Conservation (phyloP, 1,284 basidiomycete genomes). For the Malassezia vespertilionis region DNA sequence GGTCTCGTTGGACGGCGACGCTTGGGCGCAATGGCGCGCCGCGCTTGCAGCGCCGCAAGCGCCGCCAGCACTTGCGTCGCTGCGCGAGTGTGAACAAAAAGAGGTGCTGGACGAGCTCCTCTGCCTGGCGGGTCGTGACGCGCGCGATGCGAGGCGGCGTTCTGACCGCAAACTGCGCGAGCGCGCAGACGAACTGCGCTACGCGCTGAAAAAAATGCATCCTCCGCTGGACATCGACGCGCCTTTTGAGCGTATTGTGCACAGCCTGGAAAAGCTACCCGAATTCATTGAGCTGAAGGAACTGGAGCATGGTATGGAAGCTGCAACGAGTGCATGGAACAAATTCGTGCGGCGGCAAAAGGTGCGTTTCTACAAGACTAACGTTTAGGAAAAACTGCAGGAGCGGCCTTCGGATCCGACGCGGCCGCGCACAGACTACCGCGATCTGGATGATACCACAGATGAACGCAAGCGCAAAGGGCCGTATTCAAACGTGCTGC, state of each 20-base stretch:
- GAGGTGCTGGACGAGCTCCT: conserved; percentile 55
- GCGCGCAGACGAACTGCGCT: conserved; percentile 85
- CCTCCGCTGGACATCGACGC: conserved; percentile 52
- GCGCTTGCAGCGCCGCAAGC: conserved; percentile 2
- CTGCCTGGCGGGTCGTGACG: conserved; percentile 57
- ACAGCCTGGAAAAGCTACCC: conserved; percentile 13
- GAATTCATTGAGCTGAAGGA: conserved; percentile 22
- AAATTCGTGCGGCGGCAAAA: conserved; percentile 37
- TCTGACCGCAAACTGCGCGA: conserved; percentile 73
- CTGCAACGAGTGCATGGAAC: conserved; percentile 32
- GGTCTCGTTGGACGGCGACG: conserved; percentile 18
- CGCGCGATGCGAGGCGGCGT: conserved; percentile 62
- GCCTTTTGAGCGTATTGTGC: conserved; percentile 16
- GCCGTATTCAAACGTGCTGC: not conserved
- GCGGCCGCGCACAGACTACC: conserved; percentile 1
- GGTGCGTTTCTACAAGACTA: conserved; percentile 12
- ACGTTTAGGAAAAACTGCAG: not conserved
- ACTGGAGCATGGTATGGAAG: conserved; percentile 23
- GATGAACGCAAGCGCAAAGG: conserved; percentile 17
- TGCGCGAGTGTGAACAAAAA: conserved; percentile 11
- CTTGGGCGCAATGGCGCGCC: conserved; percentile 10
- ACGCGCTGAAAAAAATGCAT: conserved; percentile 78
- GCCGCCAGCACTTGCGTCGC: not conserved
- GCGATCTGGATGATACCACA: conserved; percentile 9
- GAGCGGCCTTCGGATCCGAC: not conserved